phyloP scores from a whole-genome alignment of 148 eudicot genomes.

The Camellia lanceoleosa region DNA sequence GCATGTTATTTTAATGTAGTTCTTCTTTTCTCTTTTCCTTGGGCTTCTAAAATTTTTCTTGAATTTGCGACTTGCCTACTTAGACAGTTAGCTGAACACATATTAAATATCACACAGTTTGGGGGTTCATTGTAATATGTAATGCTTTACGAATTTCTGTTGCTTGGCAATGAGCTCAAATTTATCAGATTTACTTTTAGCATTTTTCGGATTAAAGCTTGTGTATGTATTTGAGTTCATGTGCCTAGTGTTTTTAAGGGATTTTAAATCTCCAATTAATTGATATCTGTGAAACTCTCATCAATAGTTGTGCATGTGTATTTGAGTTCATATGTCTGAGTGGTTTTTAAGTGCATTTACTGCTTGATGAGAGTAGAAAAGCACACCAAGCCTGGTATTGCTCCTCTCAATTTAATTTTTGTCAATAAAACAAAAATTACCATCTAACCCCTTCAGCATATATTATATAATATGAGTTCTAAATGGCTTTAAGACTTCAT shows the following conservation, averaged over 20 bases:
- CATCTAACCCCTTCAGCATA: not conserved
- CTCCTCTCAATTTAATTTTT: not conserved
- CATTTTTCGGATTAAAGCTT: not conserved
- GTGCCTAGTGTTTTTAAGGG: too few species aligned
- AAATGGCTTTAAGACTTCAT: not conserved
- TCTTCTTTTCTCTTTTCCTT: not conserved
- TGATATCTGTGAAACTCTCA: too few species aligned
- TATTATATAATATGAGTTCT: not conserved
- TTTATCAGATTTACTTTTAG: not conserved
- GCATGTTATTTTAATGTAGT: not conserved
- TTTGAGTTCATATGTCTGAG: not conserved
- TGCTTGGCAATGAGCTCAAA: not conserved
- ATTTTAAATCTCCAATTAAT: too few species aligned
- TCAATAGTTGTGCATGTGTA: too few species aligned
- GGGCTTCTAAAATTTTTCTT: not conserved
- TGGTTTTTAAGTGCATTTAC: not conserved
- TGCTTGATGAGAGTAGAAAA: too few species aligned
- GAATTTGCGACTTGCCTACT: not conserved
- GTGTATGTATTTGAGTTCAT: too few species aligned
- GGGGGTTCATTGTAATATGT: not conserved
- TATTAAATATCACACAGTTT: not conserved
- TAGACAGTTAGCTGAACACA: not conserved
- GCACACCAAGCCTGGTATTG: not conserved
- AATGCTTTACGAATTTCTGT: not conserved
- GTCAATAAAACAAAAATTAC: not conserved